Base-by-base conservation (phyloP, 73 alveolate genomes). In the Uronychia binucleata region DNA sequence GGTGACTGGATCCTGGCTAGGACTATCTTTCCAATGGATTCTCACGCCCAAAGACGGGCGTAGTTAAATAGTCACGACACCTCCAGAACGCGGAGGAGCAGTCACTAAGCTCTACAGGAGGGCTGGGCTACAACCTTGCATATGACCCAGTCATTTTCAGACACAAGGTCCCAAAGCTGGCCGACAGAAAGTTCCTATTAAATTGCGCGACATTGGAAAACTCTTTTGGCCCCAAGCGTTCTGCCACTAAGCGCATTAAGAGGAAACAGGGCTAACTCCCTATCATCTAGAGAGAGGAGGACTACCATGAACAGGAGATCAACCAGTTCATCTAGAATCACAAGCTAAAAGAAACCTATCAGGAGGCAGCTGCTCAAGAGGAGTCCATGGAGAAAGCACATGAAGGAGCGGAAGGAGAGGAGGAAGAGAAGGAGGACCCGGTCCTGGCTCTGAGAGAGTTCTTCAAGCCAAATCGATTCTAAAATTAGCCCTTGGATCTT, bases 121-220 rank as follows among this genome's bases (percentile, higher is more conserved):
- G n/a, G n/a, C n/a, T n/a, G n/a, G 67, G 67, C n/a, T 46, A 46
- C 19, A 86, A 86, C 30, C 32, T 86, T 60, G 31, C 74, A 5
- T 78, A 86, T 79, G 92, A 86, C 35, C 92, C 92, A 1, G 28
- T 86, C 0, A 67, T 76, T 26, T 86, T 79, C 74, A 86, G 88
- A 79, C 78, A 86, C 57, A 14, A 79, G 59, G 78, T 79, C n/a
- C 92, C 92, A 19, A 33, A 74, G 1, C 74, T 86, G 82, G 92
- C 87, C 8, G 88, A 86, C 79, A n/a, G 84, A 31, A 29, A 82
- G 26, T 86, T 86, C 31, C 84, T 86, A 28, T 34, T 86, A 1
- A 86, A 86, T 59, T 34, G 80, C 30, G 92, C 92, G 19, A 79
- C 80, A 5, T 27, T 33, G 33, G 74, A 78, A 59, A 79, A 85